These are phyloP conservation scores for Schwanniomyces etchellsii DNA, from an alignment of 1,139 yeast species.

Conservation along the genomic window DNA sequence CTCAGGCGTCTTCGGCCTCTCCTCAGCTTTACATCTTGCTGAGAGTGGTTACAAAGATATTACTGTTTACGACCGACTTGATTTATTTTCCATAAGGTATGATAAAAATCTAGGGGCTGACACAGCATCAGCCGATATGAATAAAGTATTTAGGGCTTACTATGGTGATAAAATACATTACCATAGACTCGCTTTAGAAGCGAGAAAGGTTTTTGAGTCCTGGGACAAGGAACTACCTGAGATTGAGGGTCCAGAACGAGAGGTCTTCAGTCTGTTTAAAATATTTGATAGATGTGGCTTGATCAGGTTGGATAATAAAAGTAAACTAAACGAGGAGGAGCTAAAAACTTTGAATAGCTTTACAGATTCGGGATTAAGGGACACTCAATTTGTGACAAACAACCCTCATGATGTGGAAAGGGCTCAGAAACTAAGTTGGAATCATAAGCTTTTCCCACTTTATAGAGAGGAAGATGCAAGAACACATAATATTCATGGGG, in stretches of 20 bases:
- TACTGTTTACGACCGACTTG: conserved; percentile 5
- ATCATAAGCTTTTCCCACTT: background rate
- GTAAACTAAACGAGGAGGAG: conserved; percentile 15
- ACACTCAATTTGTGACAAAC: conserved; percentile 22
- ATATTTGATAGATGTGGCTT: conserved; percentile 18
- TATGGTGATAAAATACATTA: conserved; percentile 30
- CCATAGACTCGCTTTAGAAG: conserved; percentile 27
- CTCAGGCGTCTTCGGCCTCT: conserved; percentile 11
- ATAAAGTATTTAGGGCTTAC: conserved; percentile 31
- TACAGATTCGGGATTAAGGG: conserved; percentile 19
- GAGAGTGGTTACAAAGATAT: conserved; percentile 5
- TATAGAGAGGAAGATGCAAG: background rate
- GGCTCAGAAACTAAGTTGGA: conserved; percentile 10
- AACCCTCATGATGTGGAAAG: conserved; percentile 18
- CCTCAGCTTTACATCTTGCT: conserved; percentile 8
- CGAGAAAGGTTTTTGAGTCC: conserved; percentile 14
- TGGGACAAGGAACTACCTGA: conserved; percentile 6
- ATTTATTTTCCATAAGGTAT: conserved; percentile 2
- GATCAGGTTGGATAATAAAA: conserved; percentile 15
- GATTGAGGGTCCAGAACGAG: background rate
- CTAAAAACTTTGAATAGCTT: conserved; percentile 17
- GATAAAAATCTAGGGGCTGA: conserved; percentile 23
- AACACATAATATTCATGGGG: conserved; percentile 24
- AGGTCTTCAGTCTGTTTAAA: conserved; percentile 7
- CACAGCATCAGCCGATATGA: conserved; percentile 33